Evolutionary conservation across 257 asterid genomes (phyloP), one percentile per base, ranked within the genome.

Genomic region (Verbascum thapsus): DNA sequence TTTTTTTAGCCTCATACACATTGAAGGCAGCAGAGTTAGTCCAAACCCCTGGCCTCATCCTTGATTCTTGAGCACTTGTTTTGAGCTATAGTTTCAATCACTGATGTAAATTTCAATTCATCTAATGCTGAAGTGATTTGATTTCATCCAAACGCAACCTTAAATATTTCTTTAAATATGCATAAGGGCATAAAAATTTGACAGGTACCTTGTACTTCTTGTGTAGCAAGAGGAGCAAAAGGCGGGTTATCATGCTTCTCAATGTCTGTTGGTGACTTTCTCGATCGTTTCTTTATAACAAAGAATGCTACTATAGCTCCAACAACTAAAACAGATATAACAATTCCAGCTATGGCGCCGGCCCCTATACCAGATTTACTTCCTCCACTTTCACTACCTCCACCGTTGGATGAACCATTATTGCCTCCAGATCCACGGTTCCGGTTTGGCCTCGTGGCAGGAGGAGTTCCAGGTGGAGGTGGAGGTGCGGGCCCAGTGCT

Each of bases 381-480:
- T 32, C 76, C 77, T 34, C 78, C 81, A 37, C 68, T 55, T 47
- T 77, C 80, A 32, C 64, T 61, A 39, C 67, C 78, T 49, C 75
- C 85, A 3, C 69, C 66, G 41, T 43, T 72, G 13, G 88, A 66
- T 6, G 91, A 74, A 61, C 78, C 54, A 62, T 70, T 64, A 54
- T 58, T 52, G 55, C 84, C 80, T 23, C 91, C 90, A 17, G 91
- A 58, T 34, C 68, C 75, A 48, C 73, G 88, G 57, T 73, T 74
- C 22, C 74, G 70, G 71, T 37, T 69, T 53, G 92, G 90, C 49
- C 75, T 80, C 75, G 63, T 62, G 74, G 85, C 85, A 7, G 98
- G 88, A 41, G 96, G 98, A 26, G 96, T 80, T 72, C 98, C 96
- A 26, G 96, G 98, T 18, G 98, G 98, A 40, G 98, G 94, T 53